These are phyloP conservation scores for Aspergillus sp. DNA, from an alignment of 2,329 filamentous ascomycete species.

Conservation along the genomic window DNA sequence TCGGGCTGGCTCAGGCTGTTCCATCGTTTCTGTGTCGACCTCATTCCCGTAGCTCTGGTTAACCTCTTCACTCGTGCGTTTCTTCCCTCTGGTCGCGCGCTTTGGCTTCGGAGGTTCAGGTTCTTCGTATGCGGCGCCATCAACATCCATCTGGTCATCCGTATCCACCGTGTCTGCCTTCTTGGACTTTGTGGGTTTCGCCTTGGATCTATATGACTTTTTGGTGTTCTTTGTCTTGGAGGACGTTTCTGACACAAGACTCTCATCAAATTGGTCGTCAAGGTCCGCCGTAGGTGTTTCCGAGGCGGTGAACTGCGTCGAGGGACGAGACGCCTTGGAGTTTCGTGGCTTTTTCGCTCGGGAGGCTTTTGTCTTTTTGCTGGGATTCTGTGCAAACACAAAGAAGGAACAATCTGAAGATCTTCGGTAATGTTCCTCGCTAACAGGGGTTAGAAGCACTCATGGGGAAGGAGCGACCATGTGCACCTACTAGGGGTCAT, in stretches of 20 bases:
- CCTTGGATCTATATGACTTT: conserved; percentile 31
- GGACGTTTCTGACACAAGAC: conserved; percentile 45
- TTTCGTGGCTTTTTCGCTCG: conserved; percentile 48
- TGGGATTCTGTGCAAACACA: conserved; percentile 49
- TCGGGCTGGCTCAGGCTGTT: conserved; percentile 36
- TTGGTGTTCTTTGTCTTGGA: conserved; percentile 49
- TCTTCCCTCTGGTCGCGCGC: conserved; percentile 46
- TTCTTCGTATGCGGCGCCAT: conserved; percentile 18
- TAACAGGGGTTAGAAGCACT: conserved; percentile 30
- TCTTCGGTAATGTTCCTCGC: conserved; percentile 77
- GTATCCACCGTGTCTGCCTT: conserved; percentile 41
- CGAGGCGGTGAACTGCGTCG: conserved; percentile 44
- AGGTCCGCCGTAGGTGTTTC: conserved; percentile 38
- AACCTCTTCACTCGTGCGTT: conserved; percentile 56
- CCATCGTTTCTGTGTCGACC: conserved; percentile 8
- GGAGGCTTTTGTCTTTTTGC: conserved; percentile 52
- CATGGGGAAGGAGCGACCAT: conserved; percentile 14
- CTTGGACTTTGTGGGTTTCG: conserved; percentile 32
- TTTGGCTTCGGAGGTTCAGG: conserved; percentile 31
- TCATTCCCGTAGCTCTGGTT: conserved; percentile 18
- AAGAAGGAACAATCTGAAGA: conserved; percentile 81
- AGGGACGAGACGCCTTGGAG: conserved; percentile 65
- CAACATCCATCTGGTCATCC: conserved; percentile 23
- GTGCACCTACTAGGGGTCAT: conserved; percentile 71
- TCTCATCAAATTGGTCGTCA: conserved; percentile 52